Conservation (phyloP, 1,284 basidiomycete species). For the Rhodotorula sp. region DNA sequence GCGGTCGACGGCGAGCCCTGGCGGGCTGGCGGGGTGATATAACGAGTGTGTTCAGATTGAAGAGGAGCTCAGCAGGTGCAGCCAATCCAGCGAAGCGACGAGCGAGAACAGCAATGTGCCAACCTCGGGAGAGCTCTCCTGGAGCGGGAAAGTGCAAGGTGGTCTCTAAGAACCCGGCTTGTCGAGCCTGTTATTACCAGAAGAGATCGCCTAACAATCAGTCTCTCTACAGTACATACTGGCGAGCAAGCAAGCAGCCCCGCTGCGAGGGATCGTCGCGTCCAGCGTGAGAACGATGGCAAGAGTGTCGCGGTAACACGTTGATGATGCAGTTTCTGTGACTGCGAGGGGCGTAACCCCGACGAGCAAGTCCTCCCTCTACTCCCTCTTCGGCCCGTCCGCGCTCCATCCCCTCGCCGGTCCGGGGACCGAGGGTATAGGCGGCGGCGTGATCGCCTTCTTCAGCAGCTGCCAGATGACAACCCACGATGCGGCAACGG, state of each 20-base stretch:
- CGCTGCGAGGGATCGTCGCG: background rate
- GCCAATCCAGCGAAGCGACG: too few relatives aligned
- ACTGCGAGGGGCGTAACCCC: too few relatives aligned
- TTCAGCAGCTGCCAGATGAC: constrained; percentile 38
- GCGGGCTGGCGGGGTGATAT: too few relatives aligned
- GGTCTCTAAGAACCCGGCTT: background rate
- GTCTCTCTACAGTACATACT: background rate
- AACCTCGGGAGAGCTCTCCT: too few relatives aligned
- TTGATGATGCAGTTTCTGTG: too few relatives aligned
- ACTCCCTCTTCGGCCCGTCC: background rate
- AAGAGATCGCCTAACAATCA: background rate
- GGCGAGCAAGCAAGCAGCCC: too few relatives aligned
- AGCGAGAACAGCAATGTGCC: too few relatives aligned
- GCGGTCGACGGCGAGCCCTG: too few relatives aligned
- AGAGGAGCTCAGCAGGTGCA: too few relatives aligned
- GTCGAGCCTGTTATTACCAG: background rate
- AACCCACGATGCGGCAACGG: constrained; percentile 44
- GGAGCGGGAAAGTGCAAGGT: too few relatives aligned
- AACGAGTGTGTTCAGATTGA: too few relatives aligned
- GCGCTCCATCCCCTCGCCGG: too few relatives aligned
- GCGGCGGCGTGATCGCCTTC: constrained; percentile 1
- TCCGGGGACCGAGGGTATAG: background rate
- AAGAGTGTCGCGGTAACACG: background rate
- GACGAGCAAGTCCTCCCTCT: background rate
- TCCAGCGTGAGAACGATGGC: background rate